Evolutionary conservation across 2,329 filamentous ascomycete species (phyloP), one percentile per base, ranked within the genome.

Genomic region (Colletotrichum incanum): DNA sequence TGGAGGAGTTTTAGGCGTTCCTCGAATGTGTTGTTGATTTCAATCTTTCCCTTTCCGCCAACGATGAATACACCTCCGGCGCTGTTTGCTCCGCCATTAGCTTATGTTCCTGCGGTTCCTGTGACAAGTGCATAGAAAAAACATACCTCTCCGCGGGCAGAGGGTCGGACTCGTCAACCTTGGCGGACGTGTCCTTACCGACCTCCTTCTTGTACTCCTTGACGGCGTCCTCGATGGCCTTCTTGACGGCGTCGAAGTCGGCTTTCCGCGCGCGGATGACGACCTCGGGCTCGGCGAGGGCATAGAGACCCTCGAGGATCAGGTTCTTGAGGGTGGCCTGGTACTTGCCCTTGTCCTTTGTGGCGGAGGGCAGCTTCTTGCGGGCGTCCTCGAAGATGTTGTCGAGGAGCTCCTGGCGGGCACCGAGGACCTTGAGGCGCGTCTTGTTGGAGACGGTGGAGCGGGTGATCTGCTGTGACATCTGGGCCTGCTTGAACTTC

Each of bases 21-120:
- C 82, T 98, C 96, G 77, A 98, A 93, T 67, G 96, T 98, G 87
- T 99, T 98, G 90, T 98, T 95, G 83, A 99, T 96, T 79, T 98
- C 95, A 81, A 99, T 98, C 89, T 96, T 98, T 81, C 96, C 96
- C 75, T 88, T 88, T 76, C 93, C 92, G 75, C 95, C 94, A 67
- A 97, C 84, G 75, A 99, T 91, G 71, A 90, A 82, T 70, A 97
- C 88, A 78, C 96, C 96, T 73, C 96, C 96, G 72, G 95, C 89
- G 79, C 96, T 98, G 76, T 62, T 39, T 6, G 65, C 63, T 72
- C 58, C 47, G 12, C 56, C 55, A 34, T 71, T 71, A 73, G 61
- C 11, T 37, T 47, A 20, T 31, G 12, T 49, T 16, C 45, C 16
- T 11, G 23, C 20, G 18, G 11, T 18, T 7, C 26, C 28, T 23